These are phyloP conservation scores for Pichia kluyveri DNA, from an alignment of 805 yeast genomes.

Conservation along the genomic window DNA sequence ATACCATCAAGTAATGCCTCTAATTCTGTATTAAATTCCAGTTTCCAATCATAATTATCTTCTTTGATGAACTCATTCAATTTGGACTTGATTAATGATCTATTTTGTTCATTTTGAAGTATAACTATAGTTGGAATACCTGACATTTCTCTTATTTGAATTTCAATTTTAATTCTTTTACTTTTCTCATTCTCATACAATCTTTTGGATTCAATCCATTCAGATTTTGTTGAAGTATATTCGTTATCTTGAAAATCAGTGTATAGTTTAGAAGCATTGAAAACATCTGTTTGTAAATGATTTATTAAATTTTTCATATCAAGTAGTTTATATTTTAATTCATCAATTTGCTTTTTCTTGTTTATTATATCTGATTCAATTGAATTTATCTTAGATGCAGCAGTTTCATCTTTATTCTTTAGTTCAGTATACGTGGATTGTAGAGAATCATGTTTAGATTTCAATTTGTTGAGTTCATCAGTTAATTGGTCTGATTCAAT, in stretches of 20 bases:
- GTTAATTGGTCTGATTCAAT: slow-evolving; percentile 2
- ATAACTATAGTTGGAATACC: slow-evolving; percentile 12
- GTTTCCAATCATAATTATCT: background rate
- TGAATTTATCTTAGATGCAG: background rate
- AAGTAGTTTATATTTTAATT: slow-evolving; percentile 3
- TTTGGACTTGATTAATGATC: background rate
- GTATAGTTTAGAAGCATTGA: background rate
- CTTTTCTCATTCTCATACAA: slow-evolving; percentile 10
- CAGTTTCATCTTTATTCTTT: background rate
- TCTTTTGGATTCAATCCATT: slow-evolving; percentile 1
- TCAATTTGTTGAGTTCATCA: too few relatives aligned
- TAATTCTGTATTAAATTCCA: slow-evolving; percentile 1
- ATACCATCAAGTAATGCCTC: slow-evolving; percentile 5
- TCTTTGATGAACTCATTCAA: slow-evolving; percentile 3
- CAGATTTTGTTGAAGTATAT: background rate
- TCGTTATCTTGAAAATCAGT: slow-evolving; percentile 5
- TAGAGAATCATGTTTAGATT: too few relatives aligned
- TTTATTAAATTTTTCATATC: slow-evolving; percentile 1
- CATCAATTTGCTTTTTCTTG: slow-evolving; percentile 1
- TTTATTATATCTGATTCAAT: background rate
- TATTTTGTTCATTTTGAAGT: background rate
- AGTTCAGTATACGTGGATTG: too few relatives aligned
- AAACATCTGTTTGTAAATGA: background rate
- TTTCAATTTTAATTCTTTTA: slow-evolving; percentile 17
- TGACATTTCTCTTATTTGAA: slow-evolving; percentile 15